phyloP scores from a whole-genome alignment of 208 protist species.

The Trypanosomatidae sp. region DNA sequence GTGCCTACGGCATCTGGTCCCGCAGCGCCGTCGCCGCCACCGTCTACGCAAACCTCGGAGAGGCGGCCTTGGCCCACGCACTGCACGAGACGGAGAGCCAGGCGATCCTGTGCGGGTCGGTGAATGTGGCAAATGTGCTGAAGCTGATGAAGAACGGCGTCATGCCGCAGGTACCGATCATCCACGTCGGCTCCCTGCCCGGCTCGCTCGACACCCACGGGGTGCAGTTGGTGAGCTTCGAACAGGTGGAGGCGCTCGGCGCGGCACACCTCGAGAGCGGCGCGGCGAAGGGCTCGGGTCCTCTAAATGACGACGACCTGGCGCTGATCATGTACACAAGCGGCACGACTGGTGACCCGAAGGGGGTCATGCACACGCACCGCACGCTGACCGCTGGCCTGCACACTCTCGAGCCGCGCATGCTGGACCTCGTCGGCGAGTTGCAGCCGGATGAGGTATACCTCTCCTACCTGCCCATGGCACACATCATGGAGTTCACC shows the following conservation, averaged over 20 bases:
- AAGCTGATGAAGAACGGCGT: constrained; percentile 38
- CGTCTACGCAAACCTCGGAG: constrained; percentile 89
- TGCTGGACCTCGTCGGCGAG: constrained; percentile 21
- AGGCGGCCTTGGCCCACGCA: constrained; percentile 64
- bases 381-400: constrained; percentile 52
- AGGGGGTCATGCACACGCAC: constrained; percentile 89
- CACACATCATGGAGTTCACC: constrained; percentile 92
- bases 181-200: constrained; percentile 56
- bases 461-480: constrained; percentile 91
- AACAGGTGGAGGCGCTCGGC: constrained; percentile 55
- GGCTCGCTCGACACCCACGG: constrained; percentile 17
- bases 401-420: constrained; percentile 44
- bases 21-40: constrained; percentile 61
- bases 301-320: constrained; percentile 31
- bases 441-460: constrained; percentile 45
- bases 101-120: constrained; percentile 68
- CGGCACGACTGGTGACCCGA: constrained; percentile 91
- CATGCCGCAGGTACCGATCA: constrained; percentile 47
- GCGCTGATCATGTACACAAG: constrained; percentile 73
- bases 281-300: constrained; percentile 41
- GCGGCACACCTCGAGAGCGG: constrained; percentile 7
- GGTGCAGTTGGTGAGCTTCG: constrained; percentile 39
- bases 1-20: constrained; percentile 75
- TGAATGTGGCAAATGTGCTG: constrained; percentile 47
- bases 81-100: constrained; percentile 58